phyloP scores from a whole-genome alignment of 495 filamentous ascomycete genomes.

The Hypoxylon subgilvum region DNA sequence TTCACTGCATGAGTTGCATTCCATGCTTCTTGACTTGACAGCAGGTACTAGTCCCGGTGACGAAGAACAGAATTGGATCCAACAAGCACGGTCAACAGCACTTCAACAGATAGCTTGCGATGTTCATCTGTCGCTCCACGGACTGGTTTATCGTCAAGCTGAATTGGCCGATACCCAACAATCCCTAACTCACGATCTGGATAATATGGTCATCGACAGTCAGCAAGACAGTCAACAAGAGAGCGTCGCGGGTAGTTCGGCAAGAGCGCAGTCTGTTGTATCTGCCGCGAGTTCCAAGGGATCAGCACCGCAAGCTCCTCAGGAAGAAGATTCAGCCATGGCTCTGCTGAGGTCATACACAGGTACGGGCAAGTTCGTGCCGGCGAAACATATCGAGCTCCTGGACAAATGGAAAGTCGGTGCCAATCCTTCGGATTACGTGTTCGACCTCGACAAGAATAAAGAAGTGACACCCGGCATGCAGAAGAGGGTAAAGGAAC shows the following conservation, averaged over 20 bases:
- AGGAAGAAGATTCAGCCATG: conserved; percentile 38
- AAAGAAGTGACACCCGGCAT: conserved; percentile 29
- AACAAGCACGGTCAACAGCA: background rate
- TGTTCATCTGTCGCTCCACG: conserved; percentile 34
- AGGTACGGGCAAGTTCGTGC: conserved; percentile 37
- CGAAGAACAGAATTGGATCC: background rate
- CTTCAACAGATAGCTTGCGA: conserved; percentile 34
- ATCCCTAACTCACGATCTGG: conserved; percentile 13
- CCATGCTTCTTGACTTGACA: conserved; percentile 10
- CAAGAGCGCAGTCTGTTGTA: conserved; percentile 17
- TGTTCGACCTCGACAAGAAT: conserved; percentile 38
- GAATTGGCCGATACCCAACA: conserved; percentile 7
- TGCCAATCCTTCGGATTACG: conserved; percentile 26
- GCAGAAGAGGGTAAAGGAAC: conserved; percentile 31
- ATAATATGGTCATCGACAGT: conserved; percentile 33
- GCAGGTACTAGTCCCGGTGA: background rate
- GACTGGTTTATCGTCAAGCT: conserved; percentile 27
- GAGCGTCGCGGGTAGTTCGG: conserved; percentile 19
- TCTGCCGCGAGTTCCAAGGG: conserved; percentile 14
- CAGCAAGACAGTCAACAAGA: conserved; percentile 37
- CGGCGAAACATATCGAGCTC: conserved; percentile 29
- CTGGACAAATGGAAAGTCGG: conserved; percentile 43
- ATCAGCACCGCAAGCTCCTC: conserved; percentile 4
- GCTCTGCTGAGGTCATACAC: conserved; percentile 37
- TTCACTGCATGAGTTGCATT: conserved; percentile 24